Conservation (phyloP, 2,329 filamentous ascomycete species). For the Phaeomoniella chlamydospora region DNA sequence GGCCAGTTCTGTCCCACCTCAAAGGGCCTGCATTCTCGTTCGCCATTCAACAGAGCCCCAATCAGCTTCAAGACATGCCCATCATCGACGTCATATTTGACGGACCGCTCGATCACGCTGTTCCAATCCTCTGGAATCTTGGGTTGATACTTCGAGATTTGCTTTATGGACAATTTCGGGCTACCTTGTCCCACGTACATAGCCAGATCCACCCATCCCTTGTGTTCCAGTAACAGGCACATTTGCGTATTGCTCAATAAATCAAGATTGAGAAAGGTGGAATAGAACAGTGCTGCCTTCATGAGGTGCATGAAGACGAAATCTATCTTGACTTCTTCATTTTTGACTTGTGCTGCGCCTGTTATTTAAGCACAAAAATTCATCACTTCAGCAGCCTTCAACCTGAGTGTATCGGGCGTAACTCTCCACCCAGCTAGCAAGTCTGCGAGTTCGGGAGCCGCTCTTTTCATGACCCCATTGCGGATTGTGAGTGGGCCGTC, state of each 20-base stretch:
- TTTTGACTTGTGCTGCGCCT: slow-evolving; percentile 46
- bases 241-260: too few species aligned
- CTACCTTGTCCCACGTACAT: slow-evolving; percentile 57
- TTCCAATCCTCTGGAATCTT: too few species aligned
- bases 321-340: slow-evolving; percentile 59
- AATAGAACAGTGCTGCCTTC: slow-evolving; percentile 63
- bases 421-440: slow-evolving; percentile 47
- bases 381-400: slow-evolving; percentile 54
- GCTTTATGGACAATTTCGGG: slow-evolving; percentile 44
- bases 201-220: slow-evolving; percentile 58
- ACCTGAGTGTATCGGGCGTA: slow-evolving; percentile 35
- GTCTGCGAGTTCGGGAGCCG: slow-evolving; percentile 46
- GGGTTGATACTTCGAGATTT: too few species aligned
- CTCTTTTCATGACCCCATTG: slow-evolving; percentile 53
- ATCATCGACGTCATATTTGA: too few species aligned
- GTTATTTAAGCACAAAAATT: slow-evolving; percentile 46
- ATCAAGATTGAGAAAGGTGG: slow-evolving; percentile 43
- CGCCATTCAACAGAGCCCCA: too few species aligned
- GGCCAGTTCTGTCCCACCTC: too few species aligned
- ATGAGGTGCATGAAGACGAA: slow-evolving; percentile 73
- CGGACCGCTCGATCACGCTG: too few species aligned
- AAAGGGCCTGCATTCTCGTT: too few species aligned
- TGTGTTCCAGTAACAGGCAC: slow-evolving; percentile 72
- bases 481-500: slow-evolving; percentile 52
- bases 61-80: too few species aligned